Evolutionary conservation across 371 early-diverging fungal species (phyloP).

Genomic region (Sporodiniella umbellata): DNA sequence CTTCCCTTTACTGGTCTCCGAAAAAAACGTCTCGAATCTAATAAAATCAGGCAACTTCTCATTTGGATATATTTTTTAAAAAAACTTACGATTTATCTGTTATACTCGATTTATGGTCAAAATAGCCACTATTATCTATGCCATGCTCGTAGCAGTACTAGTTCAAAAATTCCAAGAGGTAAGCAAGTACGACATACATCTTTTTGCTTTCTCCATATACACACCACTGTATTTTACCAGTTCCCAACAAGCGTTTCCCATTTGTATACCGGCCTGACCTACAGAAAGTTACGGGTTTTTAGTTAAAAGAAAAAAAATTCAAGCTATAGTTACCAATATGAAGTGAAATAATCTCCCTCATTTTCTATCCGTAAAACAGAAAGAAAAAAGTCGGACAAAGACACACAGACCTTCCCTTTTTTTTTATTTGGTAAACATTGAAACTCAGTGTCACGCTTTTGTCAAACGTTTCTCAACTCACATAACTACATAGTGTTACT

Average conservation of each 20-base stretch:
- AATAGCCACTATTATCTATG: constrained; percentile 87
- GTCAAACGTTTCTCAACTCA: too few relatives aligned
- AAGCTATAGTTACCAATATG: not conserved
- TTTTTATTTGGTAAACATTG: not conserved
- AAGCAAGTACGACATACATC: too few relatives aligned
- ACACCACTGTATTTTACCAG: constrained; percentile 47
- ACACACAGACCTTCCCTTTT: not conserved
- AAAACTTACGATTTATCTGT: constrained; percentile 46
- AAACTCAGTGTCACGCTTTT: too few relatives aligned
- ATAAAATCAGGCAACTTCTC: too few relatives aligned
- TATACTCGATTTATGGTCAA: constrained; percentile 50
- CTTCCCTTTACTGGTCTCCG: constrained; percentile 94
- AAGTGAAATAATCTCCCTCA: not conserved
- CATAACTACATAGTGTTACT: too few relatives aligned
- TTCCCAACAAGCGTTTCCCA: constrained; percentile 99
- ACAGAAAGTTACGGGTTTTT: not conserved
- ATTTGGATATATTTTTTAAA: too few relatives aligned
- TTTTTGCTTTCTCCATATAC: not conserved
- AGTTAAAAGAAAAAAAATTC: constrained; percentile 22
- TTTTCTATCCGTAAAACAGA: not conserved
- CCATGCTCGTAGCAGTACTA: constrained; percentile 95
- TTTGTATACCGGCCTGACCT: constrained; percentile 97
- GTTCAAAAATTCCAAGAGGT: too few relatives aligned
- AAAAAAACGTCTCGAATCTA: constrained; percentile 91
- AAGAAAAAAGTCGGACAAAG: not conserved